phyloP scores from a whole-genome alignment of 768 basidiomycete genomes.

The Auricularia cornea region DNA sequence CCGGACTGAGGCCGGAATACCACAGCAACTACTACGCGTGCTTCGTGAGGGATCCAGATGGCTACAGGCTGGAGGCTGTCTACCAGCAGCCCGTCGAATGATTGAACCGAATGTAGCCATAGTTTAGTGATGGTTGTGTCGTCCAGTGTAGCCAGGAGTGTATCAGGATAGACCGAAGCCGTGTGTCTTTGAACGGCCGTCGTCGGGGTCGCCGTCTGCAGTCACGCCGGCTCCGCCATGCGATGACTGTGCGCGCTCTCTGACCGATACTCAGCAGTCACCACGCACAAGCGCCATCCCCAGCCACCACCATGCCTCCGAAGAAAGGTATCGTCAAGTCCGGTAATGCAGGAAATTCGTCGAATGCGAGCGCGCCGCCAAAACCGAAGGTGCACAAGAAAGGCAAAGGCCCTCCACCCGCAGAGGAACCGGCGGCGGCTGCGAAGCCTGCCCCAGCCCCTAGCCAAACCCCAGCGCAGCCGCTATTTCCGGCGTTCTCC shows the following conservation, averaged over 20 bases:
- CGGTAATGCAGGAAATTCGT: conserved; percentile 84
- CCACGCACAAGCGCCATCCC: no score
- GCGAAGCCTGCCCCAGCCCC: conserved; percentile 13
- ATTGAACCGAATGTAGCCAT: no score
- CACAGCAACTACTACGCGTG: background rate
- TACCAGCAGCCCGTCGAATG: background rate
- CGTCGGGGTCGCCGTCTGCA: no score
- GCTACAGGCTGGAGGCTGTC: background rate
- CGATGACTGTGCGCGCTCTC: no score
- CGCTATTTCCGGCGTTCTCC: conserved; percentile 74
- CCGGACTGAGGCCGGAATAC: background rate
- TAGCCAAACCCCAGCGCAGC: conserved; percentile 24
- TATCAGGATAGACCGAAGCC: no score
- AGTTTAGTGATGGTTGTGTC: no score
- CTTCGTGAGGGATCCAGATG: conserved; percentile 1
- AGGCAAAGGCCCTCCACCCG: conserved; percentile 25
- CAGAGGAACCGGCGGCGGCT: background rate
- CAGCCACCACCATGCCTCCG: conserved; percentile 42
- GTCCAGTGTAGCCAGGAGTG: no score
- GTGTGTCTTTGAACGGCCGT: no score
- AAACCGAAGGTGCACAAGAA: conserved; percentile 18
- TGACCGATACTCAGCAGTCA: no score
- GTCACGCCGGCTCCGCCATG: no score
- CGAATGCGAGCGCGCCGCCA: conserved; percentile 36
- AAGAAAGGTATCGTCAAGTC: conserved; percentile 75